These are phyloP conservation scores for Phaeotremella fagi DNA, from an alignment of 768 basidiomycete species.

Conservation along the genomic window DNA sequence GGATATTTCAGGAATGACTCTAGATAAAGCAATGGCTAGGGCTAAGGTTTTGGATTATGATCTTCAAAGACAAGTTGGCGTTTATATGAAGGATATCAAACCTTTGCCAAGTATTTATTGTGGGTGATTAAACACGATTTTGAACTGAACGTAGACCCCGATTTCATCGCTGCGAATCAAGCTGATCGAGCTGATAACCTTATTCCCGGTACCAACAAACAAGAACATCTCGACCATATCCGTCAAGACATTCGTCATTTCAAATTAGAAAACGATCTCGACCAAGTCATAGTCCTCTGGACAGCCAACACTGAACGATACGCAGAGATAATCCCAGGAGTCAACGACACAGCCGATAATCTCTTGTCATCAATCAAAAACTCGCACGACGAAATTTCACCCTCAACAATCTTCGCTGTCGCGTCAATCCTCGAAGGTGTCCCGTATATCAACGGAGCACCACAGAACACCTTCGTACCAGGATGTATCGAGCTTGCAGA, in stretches of 20 bases:
- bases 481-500: conserved; percentile 91
- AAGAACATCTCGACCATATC: conserved; percentile 82
- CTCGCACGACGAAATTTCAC: conserved; percentile 91
- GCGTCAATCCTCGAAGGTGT: conserved; percentile 91
- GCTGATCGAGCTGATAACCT: conserved; percentile 92
- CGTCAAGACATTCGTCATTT: conserved; percentile 91
- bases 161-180: conserved; percentile 97
- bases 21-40: conserved; percentile 91
- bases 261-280: conserved; percentile 74
- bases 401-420: conserved; percentile 91
- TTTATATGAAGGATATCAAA: conserved; percentile 70
- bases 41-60: conserved; percentile 93
- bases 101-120: conserved; percentile 89
- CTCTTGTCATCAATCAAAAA: conserved; percentile 72
- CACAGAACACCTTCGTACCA: conserved; percentile 98
- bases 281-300: conserved; percentile 93
- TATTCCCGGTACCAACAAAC: conserved; percentile 78
- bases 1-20: conserved; percentile 81
- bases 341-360: conserved; percentile 90
- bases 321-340: conserved; percentile 85
- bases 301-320: conserved; percentile 97
- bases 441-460: conserved; percentile 95
- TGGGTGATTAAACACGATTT: conserved; percentile 12
- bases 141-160: conserved; percentile 58
- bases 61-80: conserved; percentile 88